Percentiles rank a stretch among this genome's conserved stretches.
Evolutionary conservation across 768 basidiomycete genomes (phyloP).

Genomic region (Russula griseocarnosa): DNA sequence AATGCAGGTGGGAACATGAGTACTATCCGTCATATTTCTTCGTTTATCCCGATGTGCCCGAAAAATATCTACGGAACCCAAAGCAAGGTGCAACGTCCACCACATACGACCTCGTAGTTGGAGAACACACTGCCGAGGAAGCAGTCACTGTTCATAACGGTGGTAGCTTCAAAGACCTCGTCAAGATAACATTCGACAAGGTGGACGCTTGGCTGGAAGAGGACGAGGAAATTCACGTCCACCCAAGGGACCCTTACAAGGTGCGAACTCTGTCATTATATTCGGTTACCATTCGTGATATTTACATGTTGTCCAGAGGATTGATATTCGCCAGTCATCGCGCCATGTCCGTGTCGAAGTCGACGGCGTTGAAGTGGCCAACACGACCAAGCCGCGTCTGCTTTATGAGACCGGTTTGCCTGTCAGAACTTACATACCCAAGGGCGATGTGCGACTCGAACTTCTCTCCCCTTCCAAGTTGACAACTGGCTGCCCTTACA

Average conservation of each 20-base stretch:
- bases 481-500: slow-evolving; percentile 57
- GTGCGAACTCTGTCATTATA: slow-evolving; percentile 33
- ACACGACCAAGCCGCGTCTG: slow-evolving; percentile 50
- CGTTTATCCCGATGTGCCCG: slow-evolving; percentile 42
- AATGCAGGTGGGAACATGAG: slow-evolving; percentile 50
- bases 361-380: slow-evolving; percentile 59
- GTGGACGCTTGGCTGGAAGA: slow-evolving; percentile 69
- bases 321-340: slow-evolving; percentile 59
- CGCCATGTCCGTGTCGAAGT: slow-evolving; percentile 57
- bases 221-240: slow-evolving; percentile 56
- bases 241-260: slow-evolving; percentile 70
- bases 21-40: slow-evolving; percentile 58
- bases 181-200: slow-evolving; percentile 47
- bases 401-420: slow-evolving; percentile 57
- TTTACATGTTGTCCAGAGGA: slow-evolving; percentile 44
- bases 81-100: slow-evolving; percentile 35
- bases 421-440: slow-evolving; percentile 58
- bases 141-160: slow-evolving; percentile 40
- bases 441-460: slow-evolving; percentile 50
- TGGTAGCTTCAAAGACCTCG: slow-evolving; percentile 44
- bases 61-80: slow-evolving; percentile 39
- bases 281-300: not conserved
- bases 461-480: slow-evolving; percentile 47
- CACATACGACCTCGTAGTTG: slow-evolving; percentile 48
- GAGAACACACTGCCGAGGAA: slow-evolving; percentile 37